A percentile compares a stretch with the other conserved stretches of the same genome.
Evolutionary conservation across 202 grass and related monocot genomes (phyloP).

Genomic region (Eragrostis tef): DNA sequence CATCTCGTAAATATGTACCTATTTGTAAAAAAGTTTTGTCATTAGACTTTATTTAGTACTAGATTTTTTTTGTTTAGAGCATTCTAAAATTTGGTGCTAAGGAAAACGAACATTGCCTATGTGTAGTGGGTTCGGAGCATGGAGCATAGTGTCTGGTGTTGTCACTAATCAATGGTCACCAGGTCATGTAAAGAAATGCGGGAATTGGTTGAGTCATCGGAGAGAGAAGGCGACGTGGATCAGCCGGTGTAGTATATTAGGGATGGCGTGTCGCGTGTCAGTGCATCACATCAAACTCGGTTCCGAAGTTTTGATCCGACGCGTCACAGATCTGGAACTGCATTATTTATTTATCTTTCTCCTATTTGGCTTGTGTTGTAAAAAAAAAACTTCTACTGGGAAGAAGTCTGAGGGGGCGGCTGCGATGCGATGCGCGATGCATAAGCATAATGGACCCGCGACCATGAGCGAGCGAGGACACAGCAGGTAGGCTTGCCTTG

Average conservation of each 20-base stretch:
- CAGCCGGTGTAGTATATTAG: background rate
- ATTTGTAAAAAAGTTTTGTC: too few species aligned
- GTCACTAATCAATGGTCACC: constrained; percentile 1
- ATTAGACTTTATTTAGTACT: too few species aligned
- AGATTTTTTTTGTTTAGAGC: too few species aligned
- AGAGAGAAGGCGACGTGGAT: background rate
- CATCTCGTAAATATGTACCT: too few species aligned
- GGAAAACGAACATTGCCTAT: too few species aligned
- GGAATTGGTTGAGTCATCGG: background rate
- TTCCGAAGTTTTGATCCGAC: background rate
- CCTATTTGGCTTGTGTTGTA: background rate
- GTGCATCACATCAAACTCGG: background rate
- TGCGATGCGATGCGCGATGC: background rate
- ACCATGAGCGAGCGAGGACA: background rate
- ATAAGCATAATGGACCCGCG: background rate
- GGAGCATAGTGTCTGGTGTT: background rate
- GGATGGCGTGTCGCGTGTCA: background rate
- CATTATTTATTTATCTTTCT: background rate
- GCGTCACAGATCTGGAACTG: background rate
- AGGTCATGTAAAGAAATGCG: constrained; percentile 7
- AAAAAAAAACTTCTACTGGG: background rate
- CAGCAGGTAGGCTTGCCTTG: background rate
- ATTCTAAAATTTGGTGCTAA: too few species aligned
- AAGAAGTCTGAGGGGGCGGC: background rate
- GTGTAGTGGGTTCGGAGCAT: too few species aligned